These are phyloP conservation scores for Ophidiomyces ophidiicola DNA, from an alignment of 2,329 filamentous ascomycete species.

Conservation along the genomic window DNA sequence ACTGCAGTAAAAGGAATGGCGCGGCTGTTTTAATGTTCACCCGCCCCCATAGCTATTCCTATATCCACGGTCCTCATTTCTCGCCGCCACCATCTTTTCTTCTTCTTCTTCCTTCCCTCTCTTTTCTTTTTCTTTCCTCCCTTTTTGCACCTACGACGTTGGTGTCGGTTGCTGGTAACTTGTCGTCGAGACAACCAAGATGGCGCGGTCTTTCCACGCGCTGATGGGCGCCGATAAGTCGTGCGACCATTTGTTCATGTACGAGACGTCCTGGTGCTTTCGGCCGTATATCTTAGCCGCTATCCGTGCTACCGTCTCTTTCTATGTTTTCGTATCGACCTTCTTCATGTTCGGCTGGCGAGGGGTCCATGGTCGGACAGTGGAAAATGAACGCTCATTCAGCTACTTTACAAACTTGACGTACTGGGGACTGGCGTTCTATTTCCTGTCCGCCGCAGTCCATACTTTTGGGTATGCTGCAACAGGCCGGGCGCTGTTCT, in stretches of 20 bases:
- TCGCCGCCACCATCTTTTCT: too few species aligned
- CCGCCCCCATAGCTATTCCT: too few species aligned
- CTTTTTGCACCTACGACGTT: too few species aligned
- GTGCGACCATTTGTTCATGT: constrained; percentile 47
- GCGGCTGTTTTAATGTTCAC: too few species aligned
- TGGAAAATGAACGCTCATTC: constrained; percentile 46
- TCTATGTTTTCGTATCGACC: constrained; percentile 60
- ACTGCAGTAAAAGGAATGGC: too few species aligned
- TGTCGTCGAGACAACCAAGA: too few species aligned
- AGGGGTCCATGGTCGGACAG: constrained; percentile 42
- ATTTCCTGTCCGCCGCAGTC: constrained; percentile 54
- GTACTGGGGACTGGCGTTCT: constrained; percentile 74
- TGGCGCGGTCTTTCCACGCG: constrained; percentile 15
- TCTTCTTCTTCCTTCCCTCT: too few species aligned
- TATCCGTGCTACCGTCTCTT: constrained; percentile 28
- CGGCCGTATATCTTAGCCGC: constrained; percentile 43
- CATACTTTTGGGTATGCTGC: constrained; percentile 59
- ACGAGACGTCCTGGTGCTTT: constrained; percentile 73
- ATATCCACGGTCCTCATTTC: too few species aligned
- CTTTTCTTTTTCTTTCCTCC: too few species aligned
- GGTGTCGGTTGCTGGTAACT: too few species aligned
- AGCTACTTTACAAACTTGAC: constrained; percentile 73
- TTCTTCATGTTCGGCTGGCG: constrained; percentile 58
- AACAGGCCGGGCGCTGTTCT: constrained; percentile 41
- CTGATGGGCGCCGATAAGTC: constrained; percentile 28